phyloP scores from a whole-genome alignment of 495 filamentous ascomycete species.

The Aspergillus affinis region DNA sequence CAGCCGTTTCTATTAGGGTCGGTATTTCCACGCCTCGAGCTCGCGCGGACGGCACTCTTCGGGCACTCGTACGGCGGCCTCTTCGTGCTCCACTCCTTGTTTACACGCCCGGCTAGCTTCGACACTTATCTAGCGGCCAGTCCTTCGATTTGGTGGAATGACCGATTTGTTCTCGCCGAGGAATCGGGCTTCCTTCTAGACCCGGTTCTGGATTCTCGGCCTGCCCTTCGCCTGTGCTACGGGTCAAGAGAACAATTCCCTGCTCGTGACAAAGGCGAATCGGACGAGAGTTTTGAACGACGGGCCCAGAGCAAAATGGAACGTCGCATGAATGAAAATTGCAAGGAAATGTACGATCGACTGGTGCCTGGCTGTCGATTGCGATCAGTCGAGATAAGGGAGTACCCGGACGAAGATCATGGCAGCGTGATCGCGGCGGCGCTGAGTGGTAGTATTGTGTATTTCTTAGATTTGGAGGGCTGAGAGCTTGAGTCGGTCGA shows the following conservation, averaged over 20 bases:
- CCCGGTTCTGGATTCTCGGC: background rate
- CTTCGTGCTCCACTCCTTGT: constrained; percentile 22
- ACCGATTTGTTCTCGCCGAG: constrained; percentile 18
- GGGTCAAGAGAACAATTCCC: constrained; percentile 24
- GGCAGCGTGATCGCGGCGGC: constrained; percentile 26
- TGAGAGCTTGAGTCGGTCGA: background rate
- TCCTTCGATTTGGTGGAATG: constrained; percentile 30
- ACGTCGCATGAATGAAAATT: constrained; percentile 26
- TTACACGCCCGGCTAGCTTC: constrained; percentile 18
- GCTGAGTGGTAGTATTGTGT: constrained; percentile 21
- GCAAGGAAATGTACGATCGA: constrained; percentile 18
- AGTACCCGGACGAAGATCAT: constrained; percentile 27
- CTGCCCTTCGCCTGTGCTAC: constrained; percentile 17
- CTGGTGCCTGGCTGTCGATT: constrained; percentile 8
- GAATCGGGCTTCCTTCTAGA: constrained; percentile 10
- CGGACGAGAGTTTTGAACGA: constrained; percentile 12
- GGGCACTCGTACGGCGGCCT: constrained; percentile 27
- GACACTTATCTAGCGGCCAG: constrained; percentile 26
- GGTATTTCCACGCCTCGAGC: constrained; percentile 17
- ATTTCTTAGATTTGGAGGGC: constrained; percentile 19
- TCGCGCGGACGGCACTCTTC: constrained; percentile 19
- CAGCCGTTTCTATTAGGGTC: constrained; percentile 14
- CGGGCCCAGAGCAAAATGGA: constrained; percentile 1
- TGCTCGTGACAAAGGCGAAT: constrained; percentile 11
- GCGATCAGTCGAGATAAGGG: constrained; percentile 9